Base-by-base conservation (phyloP, 2,329 filamentous ascomycete genomes). In the Diplodia mutila region DNA sequence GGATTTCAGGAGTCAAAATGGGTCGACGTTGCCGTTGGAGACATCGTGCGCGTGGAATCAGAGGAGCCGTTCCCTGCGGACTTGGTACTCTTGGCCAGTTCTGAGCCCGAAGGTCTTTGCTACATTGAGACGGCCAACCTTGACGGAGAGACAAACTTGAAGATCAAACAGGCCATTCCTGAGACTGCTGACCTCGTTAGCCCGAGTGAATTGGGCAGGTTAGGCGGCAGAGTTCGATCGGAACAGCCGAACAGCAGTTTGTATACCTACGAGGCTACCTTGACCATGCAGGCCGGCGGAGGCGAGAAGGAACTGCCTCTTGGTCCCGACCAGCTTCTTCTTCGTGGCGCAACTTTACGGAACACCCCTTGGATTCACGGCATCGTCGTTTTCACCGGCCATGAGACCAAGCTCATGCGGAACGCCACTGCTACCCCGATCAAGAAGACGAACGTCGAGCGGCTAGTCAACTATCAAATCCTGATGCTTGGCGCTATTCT, bases 51-150 rank as follows among this genome's bases (percentile, higher is more conserved):
- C 23, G 94, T 99, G 68, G 90, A 98, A 76, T 97, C 94, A 0
- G 96, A 99, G 77, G 90, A 97, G 76, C 90, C 95, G 0, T 98
- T 99, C 76, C 95, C 95, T 0, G 93, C 95, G 46, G 95, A 99
- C 80, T 80, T 99, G 71, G 93, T 98, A 4, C 85, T 99, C 29
- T 83, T 99, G 67, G 94, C 95, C 9, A 97, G 93, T 75, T 98
- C 95, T 7, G 96, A 99, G 78, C 96, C 95, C 1, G 95, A 99
- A 82, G 95, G 95, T 73, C 83, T 99, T 67, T 99, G 95, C 81
- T 99, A 99, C 78, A 98, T 99, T 76, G 95, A 99, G 81, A 99
- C 95, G 1, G 94, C 95, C 27, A 99, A 99, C 77, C 84, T 99
- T 68, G 95, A 99, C 74, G 95, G 95, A 73, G 95, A 99, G 81